Evolutionary conservation across 306 rosid genomes (phyloP), one percentile per base, ranked within the genome.

Genomic region (Phaseolus lunatus): DNA sequence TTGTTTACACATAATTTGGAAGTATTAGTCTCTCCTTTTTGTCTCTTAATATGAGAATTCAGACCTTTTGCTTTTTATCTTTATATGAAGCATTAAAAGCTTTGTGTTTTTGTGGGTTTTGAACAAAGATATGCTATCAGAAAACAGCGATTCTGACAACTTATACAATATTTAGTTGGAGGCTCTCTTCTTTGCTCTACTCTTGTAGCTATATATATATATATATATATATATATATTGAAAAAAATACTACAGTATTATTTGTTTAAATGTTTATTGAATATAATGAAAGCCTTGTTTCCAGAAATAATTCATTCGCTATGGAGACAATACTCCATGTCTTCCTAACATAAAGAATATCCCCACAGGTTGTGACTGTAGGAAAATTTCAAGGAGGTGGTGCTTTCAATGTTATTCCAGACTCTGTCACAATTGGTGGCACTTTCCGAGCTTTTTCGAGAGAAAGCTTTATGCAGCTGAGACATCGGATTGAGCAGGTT

Each of bases 321-420:
- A 70, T 54, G 63, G 57, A 75, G 37, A 23, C 50, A 71, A 24
- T 74, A 62, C 43, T 43, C 63, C 47, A 5, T 70, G 58, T 58
- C 35, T 56, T 82, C 66, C 76, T 87, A 48, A 84, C 84, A 53
- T 47, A 67, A 33, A 53, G 8, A 22, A 35, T 58, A 41, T 59
- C 73, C 63, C 49, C 76, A 49, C 82, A 96, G 99, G 99, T 96
- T 26, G 84, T 96, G 50, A 96, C 99, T 0, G 97, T 92, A 16
- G 98, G 85, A 13, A 92, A 87, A 75, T 86, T 96, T 79, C 94
- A 91, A 85, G 99, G 98, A 81, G 99, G 98, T 63, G 94, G 85
- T 18, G 99, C 98, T 31, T 89, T 91, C 83, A 96, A 95, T 77
- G 97, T 96, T 57, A 92, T 96, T 84, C 99, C 99, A 41, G 98